These are phyloP conservation scores for Chrysochromulina parva DNA, from an alignment of 78 protist species.

Conservation along the genomic window DNA sequence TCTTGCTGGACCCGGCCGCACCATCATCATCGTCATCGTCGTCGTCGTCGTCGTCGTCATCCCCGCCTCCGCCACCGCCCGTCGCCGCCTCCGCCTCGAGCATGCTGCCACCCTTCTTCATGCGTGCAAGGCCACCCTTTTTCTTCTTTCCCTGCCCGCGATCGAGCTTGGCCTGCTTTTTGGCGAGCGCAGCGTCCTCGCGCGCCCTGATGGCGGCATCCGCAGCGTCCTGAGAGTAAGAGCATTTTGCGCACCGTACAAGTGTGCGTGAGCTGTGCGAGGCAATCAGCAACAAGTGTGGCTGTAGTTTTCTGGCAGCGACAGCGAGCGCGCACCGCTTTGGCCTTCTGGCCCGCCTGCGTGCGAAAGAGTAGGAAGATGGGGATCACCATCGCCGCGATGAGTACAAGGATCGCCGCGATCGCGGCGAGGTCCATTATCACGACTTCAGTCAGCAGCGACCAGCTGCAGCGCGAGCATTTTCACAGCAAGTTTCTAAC, in stretches of 20 bases:
- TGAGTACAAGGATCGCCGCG: neutral
- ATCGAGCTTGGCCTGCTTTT: neutral
- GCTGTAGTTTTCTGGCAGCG: neutral
- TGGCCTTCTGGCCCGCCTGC: neutral
- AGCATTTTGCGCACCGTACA: neutral
- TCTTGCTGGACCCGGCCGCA: too few species aligned
- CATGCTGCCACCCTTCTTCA: neutral
- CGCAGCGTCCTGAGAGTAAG: neutral
- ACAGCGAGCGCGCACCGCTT: neutral
- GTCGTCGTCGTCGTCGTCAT: too few species aligned
- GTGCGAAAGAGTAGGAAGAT: neutral
- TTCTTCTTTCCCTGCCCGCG: neutral
- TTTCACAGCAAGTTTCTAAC: too few species aligned
- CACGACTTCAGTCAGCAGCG: too few species aligned
- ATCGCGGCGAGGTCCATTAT: neutral
- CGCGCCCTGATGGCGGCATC: neutral
- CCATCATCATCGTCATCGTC: too few species aligned
- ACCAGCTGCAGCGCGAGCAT: too few species aligned
- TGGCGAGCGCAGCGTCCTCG: neutral
- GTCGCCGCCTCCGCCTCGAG: too few species aligned
- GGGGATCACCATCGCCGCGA: neutral
- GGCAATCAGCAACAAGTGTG: neutral
- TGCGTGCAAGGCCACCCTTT: neutral
- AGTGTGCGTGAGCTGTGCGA: neutral
- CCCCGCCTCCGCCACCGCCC: too few species aligned